Evolutionary conservation across 1,284 basidiomycete species (phyloP).

Genomic region (Cystobasidium slooffiae): DNA sequence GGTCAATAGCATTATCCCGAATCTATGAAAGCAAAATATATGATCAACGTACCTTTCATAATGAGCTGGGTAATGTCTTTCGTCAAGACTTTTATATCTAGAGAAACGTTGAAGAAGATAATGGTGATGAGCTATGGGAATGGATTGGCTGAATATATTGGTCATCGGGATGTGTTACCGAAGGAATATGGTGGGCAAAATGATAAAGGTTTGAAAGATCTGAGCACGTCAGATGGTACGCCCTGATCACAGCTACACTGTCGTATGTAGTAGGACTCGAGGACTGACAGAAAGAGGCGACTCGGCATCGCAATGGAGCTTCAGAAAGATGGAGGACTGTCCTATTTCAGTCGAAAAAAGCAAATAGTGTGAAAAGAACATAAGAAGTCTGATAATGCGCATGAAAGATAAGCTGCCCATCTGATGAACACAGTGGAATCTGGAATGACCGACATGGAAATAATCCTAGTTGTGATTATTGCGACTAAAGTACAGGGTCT

Average conservation of each 20-base stretch:
- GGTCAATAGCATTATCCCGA: conserved; percentile 43
- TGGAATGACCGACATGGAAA: too few species aligned
- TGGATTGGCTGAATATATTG: conserved; percentile 29
- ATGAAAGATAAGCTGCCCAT: too few species aligned
- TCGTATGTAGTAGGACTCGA: not conserved
- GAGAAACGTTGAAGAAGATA: conserved; percentile 44
- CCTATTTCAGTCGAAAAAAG: too few species aligned
- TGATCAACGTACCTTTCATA: conserved; percentile 38
- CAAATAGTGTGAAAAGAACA: too few species aligned
- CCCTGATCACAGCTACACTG: not conserved
- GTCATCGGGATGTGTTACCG: conserved; percentile 16
- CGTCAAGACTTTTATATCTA: conserved; percentile 21
- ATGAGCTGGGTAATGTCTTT: conserved; percentile 45
- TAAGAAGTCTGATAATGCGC: too few species aligned
- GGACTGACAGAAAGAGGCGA: too few species aligned
- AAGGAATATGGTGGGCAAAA: conserved; percentile 38
- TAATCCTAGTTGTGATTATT: too few species aligned
- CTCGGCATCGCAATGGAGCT: too few species aligned
- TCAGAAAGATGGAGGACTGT: too few species aligned
- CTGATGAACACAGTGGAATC: too few species aligned
- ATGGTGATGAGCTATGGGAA: conserved; percentile 34
- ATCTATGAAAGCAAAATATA: conserved; percentile 41
- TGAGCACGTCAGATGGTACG: not conserved
- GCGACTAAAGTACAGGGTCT: too few species aligned
- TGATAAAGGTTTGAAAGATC: conserved; percentile 4